Conservation (phyloP, 768 basidiomycete species). For the Pseudohyphozyma bogoriensis region DNA sequence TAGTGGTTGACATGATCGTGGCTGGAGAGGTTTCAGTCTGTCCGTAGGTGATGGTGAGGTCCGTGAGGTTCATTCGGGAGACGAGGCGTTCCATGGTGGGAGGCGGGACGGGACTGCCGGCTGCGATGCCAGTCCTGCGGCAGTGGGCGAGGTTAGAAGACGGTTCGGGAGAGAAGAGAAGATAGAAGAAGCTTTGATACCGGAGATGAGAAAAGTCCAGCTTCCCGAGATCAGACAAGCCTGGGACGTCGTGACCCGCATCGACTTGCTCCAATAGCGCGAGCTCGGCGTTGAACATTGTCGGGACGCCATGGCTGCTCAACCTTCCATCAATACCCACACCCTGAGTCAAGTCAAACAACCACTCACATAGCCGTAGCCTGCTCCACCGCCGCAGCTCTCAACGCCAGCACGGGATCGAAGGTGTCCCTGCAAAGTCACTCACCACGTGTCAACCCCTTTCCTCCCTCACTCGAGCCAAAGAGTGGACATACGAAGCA, state of each 20-base stretch:
- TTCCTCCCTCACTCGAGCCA: background rate
- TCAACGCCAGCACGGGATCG: slow-evolving; percentile 57
- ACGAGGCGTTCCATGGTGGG: background rate
- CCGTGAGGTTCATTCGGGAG: background rate
- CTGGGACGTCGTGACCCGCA: background rate
- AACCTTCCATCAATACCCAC: too few species aligned
- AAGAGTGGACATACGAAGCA: slow-evolving; percentile 42
- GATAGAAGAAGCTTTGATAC: background rate
- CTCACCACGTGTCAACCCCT: background rate
- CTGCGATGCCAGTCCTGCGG: slow-evolving; percentile 1
- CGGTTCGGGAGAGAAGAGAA: background rate
- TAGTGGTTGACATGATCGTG: background rate
- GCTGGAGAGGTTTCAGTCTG: background rate
- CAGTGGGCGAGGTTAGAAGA: background rate
- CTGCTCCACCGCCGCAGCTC: too few species aligned
- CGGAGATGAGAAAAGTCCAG: background rate
- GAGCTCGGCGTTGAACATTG: slow-evolving; percentile 1
- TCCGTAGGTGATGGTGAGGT: slow-evolving; percentile 1
- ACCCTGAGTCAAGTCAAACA: background rate
- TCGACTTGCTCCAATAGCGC: slow-evolving; percentile 16
- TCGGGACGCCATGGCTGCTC: slow-evolving; percentile 33
- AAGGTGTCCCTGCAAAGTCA: slow-evolving; percentile 41
- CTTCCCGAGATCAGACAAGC: background rate
- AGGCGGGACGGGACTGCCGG: background rate
- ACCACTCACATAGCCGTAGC: background rate